A percentile compares a stretch with the other conserved stretches of the same genome.
Conservation (phyloP, 345 rosid genomes). For the Citropsis articulata region DNA sequence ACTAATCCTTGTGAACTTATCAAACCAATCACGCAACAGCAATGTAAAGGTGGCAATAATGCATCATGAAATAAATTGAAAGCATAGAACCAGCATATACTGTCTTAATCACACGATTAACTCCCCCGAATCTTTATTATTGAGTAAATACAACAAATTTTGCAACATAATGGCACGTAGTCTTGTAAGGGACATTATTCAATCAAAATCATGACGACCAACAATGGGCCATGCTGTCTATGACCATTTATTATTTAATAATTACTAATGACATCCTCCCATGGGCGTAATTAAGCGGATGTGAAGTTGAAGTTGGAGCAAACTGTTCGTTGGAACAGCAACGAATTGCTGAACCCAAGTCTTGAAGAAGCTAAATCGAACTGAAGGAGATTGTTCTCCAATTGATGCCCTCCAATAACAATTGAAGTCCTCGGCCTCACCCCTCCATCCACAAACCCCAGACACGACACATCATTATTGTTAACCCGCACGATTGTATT, state of each 20-base stretch:
- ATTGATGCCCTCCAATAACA: slow-evolving; percentile 23
- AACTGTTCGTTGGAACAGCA: not conserved
- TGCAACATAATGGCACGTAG: not conserved
- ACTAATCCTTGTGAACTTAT: too few relatives aligned
- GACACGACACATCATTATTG: slow-evolving; percentile 11
- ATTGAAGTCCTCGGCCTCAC: slow-evolving; percentile 18
- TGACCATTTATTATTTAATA: not conserved
- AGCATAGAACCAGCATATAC: not conserved
- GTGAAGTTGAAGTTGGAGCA: slow-evolving; percentile 17
- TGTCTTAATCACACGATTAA: too few relatives aligned
- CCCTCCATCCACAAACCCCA: slow-evolving; percentile 23
- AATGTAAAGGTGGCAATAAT: not conserved
- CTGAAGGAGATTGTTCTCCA: slow-evolving; percentile 29
- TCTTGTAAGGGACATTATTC: too few relatives aligned
- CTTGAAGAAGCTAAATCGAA: slow-evolving; percentile 29
- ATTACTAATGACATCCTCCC: not conserved
- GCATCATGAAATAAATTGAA: not conserved
- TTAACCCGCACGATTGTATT: slow-evolving; percentile 16
- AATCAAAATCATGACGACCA: too few relatives aligned
- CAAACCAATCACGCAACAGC: not conserved
- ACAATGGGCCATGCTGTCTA: not conserved
- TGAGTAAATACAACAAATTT: not conserved
- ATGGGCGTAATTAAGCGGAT: not conserved
- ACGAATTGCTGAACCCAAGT: slow-evolving; percentile 25
- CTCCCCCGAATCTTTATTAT: not conserved